Conservation (phyloP, 306 rosid genomes). For the Argentina anserina region DNA sequence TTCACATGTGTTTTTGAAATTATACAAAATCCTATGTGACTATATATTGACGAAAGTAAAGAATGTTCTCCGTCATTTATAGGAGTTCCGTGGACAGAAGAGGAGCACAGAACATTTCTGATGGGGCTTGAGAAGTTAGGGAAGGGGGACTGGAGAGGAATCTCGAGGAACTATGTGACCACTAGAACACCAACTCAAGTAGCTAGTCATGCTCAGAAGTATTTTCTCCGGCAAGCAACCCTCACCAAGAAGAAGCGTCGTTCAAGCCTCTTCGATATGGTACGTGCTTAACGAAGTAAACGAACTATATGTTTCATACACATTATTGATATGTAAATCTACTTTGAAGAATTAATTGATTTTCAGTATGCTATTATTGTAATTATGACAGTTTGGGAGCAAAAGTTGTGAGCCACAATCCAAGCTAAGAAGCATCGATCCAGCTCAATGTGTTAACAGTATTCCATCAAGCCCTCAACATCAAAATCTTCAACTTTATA, state of each 20-base stretch:
- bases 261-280: conserved; percentile 84
- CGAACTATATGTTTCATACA: too few species aligned
- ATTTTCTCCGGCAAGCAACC: conserved; percentile 57
- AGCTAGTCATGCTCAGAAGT: conserved; percentile 95
- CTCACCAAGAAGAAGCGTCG: conserved; percentile 65
- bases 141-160: conserved; percentile 95
- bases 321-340: too few species aligned
- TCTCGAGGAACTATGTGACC: conserved; percentile 67
- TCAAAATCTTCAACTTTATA: conserved; percentile 24
- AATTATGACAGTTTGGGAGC: conserved; percentile 44
- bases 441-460: background rate
- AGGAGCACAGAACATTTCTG: conserved; percentile 77
- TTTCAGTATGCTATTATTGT: background rate
- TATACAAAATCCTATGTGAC: too few species aligned
- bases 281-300: too few species aligned
- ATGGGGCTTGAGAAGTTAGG: conserved; percentile 82
- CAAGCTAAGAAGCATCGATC: conserved; percentile 1
- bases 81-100: conserved; percentile 97
- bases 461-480: conserved; percentile 5
- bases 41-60: background rate
- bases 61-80: background rate
- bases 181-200: conserved; percentile 96
- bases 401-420: conserved; percentile 13
- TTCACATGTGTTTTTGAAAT: background rate
- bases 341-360: background rate